Base-by-base conservation (phyloP, 2,329 filamentous ascomycete genomes). In the Nakataea oryzae region DNA sequence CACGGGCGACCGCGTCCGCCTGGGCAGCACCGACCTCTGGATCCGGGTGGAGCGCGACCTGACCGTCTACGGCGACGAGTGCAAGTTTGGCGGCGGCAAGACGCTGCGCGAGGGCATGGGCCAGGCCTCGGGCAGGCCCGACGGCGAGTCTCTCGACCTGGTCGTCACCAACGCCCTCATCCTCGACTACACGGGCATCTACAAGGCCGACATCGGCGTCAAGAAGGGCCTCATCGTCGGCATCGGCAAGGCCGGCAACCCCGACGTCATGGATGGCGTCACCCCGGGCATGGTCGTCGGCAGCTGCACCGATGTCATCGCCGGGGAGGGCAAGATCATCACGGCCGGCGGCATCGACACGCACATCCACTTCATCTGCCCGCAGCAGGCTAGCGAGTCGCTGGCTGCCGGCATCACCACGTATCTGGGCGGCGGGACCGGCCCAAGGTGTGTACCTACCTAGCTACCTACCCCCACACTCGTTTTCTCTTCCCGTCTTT, bases 151-250 rank as follows among this genome's bases (percentile, higher is more conserved):
- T 28, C 76, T 97, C 63, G 93, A 97, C 72, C 83, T 93, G 58
- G 90, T 96, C 28, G 85, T 97, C 64, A 91, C 87, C 1, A 97
- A 97, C 69, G 93, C 93, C 6, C 77, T 97, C 66, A 88, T 97
- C 50, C 82, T 97, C 26, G 93, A 97, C 76, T 96, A 89, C 83
- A 88, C 84, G 1, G 93, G 93, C 58, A 96, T 97, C 70, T 96
- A 91, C 80, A 97, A 97, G 77, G 93, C 93, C 7, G 93, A 97
- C 73, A 96, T 97, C 71, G 93, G 93, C 30, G 87, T 97, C 73
- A 96, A 96, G 74, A 76, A 92, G 67, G 93, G 93, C 2, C 72
- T 89, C 54, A 97, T 97, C 69, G 87, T 88, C 30, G 93, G 86
- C 0, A 93, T 97, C 67, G 93, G 93, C 64, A 97, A 97, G 75